phyloP scores from a whole-genome alignment of 2,329 filamentous ascomycete genomes.

The Gyromitra esculenta region DNA sequence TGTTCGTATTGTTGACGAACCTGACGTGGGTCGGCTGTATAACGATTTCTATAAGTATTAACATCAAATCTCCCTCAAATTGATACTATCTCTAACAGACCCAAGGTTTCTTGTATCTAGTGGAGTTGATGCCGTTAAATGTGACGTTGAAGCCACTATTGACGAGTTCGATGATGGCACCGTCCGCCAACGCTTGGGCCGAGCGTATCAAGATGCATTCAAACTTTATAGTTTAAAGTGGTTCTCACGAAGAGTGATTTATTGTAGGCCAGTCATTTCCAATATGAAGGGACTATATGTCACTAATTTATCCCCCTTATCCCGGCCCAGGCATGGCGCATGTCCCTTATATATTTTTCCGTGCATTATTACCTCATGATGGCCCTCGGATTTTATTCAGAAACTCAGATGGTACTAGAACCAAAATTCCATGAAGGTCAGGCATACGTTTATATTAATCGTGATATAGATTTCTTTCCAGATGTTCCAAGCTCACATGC shows the following conservation, averaged over 20 bases:
- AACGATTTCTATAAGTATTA: constrained; percentile 79
- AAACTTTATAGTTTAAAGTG: constrained; percentile 68
- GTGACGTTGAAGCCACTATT: constrained; percentile 91
- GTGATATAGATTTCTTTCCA: constrained; percentile 75
- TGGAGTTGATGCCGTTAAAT: constrained; percentile 89
- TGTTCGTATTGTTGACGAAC: constrained; percentile 69
- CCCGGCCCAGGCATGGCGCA: constrained; percentile 74
- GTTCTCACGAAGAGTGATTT: constrained; percentile 81
- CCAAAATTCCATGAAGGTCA: background rate
- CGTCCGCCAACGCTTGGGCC: constrained; percentile 35
- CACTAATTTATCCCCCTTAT: constrained; percentile 12
- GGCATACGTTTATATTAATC: constrained; percentile 6
- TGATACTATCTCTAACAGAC: background rate
- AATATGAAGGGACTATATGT: background rate
- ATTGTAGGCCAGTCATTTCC: constrained; percentile 67
- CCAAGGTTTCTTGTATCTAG: constrained; percentile 73
- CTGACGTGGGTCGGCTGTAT: constrained; percentile 81
- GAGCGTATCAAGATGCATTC: constrained; percentile 53
- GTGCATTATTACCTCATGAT: constrained; percentile 79
- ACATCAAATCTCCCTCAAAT: background rate
- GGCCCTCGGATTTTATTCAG: constrained; percentile 78
- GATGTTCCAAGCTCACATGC: constrained; percentile 81
- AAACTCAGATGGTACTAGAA: constrained; percentile 70
- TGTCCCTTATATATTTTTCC: constrained; percentile 84
- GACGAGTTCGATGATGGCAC: constrained; percentile 66